Base-by-base conservation (phyloP, 257 asterid species). In the Nemophila menziesii region DNA sequence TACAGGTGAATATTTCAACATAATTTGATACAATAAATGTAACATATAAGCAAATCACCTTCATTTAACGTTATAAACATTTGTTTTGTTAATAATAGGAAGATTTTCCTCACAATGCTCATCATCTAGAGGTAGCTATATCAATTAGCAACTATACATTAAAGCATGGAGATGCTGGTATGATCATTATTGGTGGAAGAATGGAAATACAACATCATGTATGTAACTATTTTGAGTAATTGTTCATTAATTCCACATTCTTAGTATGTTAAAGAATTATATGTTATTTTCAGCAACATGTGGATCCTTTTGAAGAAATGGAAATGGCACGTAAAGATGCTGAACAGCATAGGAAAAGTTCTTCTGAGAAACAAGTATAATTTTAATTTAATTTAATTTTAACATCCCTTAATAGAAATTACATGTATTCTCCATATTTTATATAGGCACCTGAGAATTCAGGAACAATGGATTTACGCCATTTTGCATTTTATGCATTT, bases 121-220 rank as follows among this genome's bases (percentile, higher is more conserved):
- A 79, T 77, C 94, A 81, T 49, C 77, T 85, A 64, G 99, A 90
- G 79, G 56, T 90, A 48, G 75, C 89, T 20, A 79, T 90, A 66
- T 77, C 94, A 13, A 47, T 90, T 61, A 85, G 79, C 67, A 90
- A 90, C 64, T 90, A 78, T 58, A 90, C 99, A 10, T 46, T 90
- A 49, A 85, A 64, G 69, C 96, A 85, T 39, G 96, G 96, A 49
- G 94, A 85, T 73, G 50, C 94, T 19, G 99, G 99, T 52, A 74
- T 90, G 83, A 57, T 90, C 22, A 73, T 90, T 71, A 67, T 90
- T 60, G 99, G 94, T 43, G 99, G 96, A 40, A 79, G 99, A 62
- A 81, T 90, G 99, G 99, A 85, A 77, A 81, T 90, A 78, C 93
- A 78, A 59, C 94, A 92, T 51, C 81, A 90, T 67, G 99, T 90